These are phyloP conservation scores for Elaphomyces granulatus DNA, from an alignment of 495 filamentous ascomycete genomes.

Conservation along the genomic window DNA sequence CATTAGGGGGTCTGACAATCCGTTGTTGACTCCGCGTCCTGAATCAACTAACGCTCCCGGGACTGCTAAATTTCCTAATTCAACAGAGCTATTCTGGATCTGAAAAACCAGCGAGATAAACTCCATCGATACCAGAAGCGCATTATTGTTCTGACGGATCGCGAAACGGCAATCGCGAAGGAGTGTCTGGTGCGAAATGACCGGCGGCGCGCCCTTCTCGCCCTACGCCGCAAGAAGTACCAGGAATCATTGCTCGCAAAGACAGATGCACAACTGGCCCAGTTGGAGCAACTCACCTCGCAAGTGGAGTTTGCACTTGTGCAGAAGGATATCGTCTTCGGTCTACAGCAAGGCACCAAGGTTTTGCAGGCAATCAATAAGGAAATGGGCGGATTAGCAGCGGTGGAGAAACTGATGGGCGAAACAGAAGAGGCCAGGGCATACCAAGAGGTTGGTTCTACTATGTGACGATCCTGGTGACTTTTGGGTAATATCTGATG, in stretches of 20 bases:
- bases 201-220: slow-evolving; percentile 68
- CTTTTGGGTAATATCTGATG: slow-evolving; percentile 3
- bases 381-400: slow-evolving; percentile 91
- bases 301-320: slow-evolving; percentile 89
- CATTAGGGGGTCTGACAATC: no score
- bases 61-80: no score
- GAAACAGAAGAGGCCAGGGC: slow-evolving; percentile 77
- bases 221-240: slow-evolving; percentile 90
- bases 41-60: no score
- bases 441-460: slow-evolving; percentile 59
- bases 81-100: slow-evolving; percentile 76
- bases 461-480: not conserved
- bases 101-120: slow-evolving; percentile 94
- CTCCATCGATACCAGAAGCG: slow-evolving; percentile 87
- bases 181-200: slow-evolving; percentile 63
- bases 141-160: slow-evolving; percentile 66
- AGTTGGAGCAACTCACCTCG: slow-evolving; percentile 68
- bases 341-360: slow-evolving; percentile 78
- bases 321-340: slow-evolving; percentile 88
- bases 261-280: slow-evolving; percentile 80
- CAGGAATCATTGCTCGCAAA: slow-evolving; percentile 81
- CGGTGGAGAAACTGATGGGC: slow-evolving; percentile 85
- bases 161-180: slow-evolving; percentile 70
- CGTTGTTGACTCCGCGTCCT: no score
- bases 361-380: slow-evolving; percentile 81